Evolutionary conservation across 2,329 filamentous ascomycete genomes (phyloP).

Genomic region (Parafenestella ontariensis): DNA sequence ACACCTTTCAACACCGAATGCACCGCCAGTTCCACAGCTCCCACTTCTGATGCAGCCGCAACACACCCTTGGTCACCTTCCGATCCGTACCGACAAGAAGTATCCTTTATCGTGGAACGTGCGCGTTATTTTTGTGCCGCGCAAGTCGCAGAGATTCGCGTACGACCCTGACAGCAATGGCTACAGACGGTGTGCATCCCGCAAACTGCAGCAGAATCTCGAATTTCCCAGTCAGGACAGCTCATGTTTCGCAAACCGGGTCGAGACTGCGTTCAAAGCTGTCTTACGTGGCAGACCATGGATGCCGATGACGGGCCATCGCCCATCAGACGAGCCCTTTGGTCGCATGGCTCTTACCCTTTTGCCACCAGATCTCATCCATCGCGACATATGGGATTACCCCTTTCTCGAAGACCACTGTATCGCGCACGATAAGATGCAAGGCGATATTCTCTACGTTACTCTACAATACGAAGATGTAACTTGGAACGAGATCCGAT

Average conservation of each 20-base stretch:
- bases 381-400: slow-evolving; percentile 49
- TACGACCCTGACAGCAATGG: slow-evolving; percentile 49
- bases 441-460: slow-evolving; percentile 51
- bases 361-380: slow-evolving; percentile 42
- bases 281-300: slow-evolving; percentile 48
- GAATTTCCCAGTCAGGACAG: slow-evolving; percentile 48
- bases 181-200: slow-evolving; percentile 47
- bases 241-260: slow-evolving; percentile 44
- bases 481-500: slow-evolving; percentile 50
- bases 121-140: slow-evolving; percentile 48
- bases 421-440: slow-evolving; percentile 52
- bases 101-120: slow-evolving; percentile 47
- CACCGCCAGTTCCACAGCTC: slow-evolving; percentile 36
- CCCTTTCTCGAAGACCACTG: slow-evolving; percentile 51
- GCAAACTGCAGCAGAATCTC: slow-evolving; percentile 49
- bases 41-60: slow-evolving; percentile 39
- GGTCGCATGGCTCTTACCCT: slow-evolving; percentile 48
- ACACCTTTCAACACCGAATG: slow-evolving; percentile 25
- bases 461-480: slow-evolving; percentile 50
- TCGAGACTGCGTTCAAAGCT: slow-evolving; percentile 47
- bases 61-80: slow-evolving; percentile 40
- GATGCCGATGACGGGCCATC: slow-evolving; percentile 50
- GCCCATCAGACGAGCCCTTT: slow-evolving; percentile 48
- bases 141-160: slow-evolving; percentile 46
- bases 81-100: slow-evolving; percentile 49